phyloP scores from a whole-genome alignment of 2,329 filamentous ascomycete genomes.

The Fusarium nematophilum region DNA sequence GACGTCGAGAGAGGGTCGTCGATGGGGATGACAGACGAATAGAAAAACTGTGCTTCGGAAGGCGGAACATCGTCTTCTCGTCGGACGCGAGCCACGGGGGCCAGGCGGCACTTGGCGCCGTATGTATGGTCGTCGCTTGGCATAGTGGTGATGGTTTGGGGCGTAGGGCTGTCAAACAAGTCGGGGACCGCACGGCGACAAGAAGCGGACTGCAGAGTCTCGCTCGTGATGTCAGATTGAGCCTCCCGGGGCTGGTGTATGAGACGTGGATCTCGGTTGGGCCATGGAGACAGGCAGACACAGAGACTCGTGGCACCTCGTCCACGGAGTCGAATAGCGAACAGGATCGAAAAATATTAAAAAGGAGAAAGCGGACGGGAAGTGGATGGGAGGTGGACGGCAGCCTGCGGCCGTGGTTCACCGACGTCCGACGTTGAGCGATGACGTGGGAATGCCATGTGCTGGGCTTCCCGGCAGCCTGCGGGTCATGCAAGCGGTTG shows the following conservation, averaged over 20 bases:
- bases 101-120: slow-evolving; percentile 68
- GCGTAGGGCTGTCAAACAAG: slow-evolving; percentile 1
- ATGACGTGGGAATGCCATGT: slow-evolving; percentile 30
- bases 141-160: slow-evolving; percentile 27
- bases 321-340: slow-evolving; percentile 12
- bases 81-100: slow-evolving; percentile 55
- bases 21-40: slow-evolving; percentile 82
- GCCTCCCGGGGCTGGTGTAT: slow-evolving; percentile 29
- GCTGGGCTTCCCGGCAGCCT: slow-evolving; percentile 20
- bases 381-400: not conserved
- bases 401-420: slow-evolving; percentile 22
- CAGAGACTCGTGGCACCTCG: slow-evolving; percentile 5
- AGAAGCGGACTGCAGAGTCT: slow-evolving; percentile 2
- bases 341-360: not conserved
- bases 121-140: slow-evolving; percentile 62
- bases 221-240: slow-evolving; percentile 19
- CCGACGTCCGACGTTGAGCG: slow-evolving; percentile 27
- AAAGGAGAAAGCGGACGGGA: not conserved
- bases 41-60: slow-evolving; percentile 82
- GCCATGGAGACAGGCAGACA: slow-evolving; percentile 33
- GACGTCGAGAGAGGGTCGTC: slow-evolving; percentile 85
- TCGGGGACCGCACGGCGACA: not conserved
- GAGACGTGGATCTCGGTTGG: slow-evolving; percentile 23
- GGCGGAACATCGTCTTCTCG: slow-evolving; percentile 65
- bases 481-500: slow-evolving; percentile 1